Conservation (phyloP, 2,329 filamentous ascomycete species). For the Madurella fahalii region DNA sequence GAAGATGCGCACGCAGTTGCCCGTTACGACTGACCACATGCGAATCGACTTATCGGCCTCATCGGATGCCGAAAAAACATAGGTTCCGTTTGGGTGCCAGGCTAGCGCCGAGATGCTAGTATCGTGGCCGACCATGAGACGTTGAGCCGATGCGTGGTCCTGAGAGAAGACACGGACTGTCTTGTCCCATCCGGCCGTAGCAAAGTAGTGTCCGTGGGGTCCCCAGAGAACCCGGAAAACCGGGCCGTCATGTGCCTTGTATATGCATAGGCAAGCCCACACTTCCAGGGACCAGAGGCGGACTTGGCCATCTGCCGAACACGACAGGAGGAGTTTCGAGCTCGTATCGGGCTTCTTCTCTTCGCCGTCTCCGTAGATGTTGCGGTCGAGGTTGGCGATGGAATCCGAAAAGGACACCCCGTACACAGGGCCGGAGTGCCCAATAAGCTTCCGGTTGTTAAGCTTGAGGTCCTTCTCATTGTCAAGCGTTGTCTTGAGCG, state of each 20-base stretch:
- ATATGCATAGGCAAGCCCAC: slow-evolving; percentile 89
- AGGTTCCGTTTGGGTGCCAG: slow-evolving; percentile 92
- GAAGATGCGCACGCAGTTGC: slow-evolving; percentile 84
- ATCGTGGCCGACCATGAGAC: slow-evolving; percentile 88
- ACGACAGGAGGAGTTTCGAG: slow-evolving; percentile 78
- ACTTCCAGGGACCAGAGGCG: slow-evolving; percentile 90
- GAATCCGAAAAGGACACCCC: slow-evolving; percentile 78
- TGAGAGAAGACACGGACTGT: slow-evolving; percentile 89
- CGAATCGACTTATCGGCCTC: slow-evolving; percentile 84
- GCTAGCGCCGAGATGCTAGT: slow-evolving; percentile 86
- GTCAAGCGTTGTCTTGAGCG: slow-evolving; percentile 63
- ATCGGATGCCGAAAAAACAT: slow-evolving; percentile 87
- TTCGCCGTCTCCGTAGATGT: slow-evolving; percentile 49
- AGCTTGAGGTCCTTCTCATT: slow-evolving; percentile 56
- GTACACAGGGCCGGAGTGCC: slow-evolving; percentile 87
- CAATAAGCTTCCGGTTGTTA: slow-evolving; percentile 70
- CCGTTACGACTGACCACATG: slow-evolving; percentile 94
- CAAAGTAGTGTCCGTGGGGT: slow-evolving; percentile 92
- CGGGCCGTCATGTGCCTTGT: slow-evolving; percentile 87
- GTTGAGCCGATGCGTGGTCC: slow-evolving; percentile 83
- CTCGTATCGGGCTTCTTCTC: slow-evolving; percentile 43
- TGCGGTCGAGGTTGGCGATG: slow-evolving; percentile 52
- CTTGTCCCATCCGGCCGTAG: slow-evolving; percentile 82
- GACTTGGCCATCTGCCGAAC: slow-evolving; percentile 80
- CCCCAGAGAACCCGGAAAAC: slow-evolving; percentile 87